Evolutionary conservation across 495 filamentous ascomycete genomes (phyloP).

Genomic region (Cladorrhinum samala): DNA sequence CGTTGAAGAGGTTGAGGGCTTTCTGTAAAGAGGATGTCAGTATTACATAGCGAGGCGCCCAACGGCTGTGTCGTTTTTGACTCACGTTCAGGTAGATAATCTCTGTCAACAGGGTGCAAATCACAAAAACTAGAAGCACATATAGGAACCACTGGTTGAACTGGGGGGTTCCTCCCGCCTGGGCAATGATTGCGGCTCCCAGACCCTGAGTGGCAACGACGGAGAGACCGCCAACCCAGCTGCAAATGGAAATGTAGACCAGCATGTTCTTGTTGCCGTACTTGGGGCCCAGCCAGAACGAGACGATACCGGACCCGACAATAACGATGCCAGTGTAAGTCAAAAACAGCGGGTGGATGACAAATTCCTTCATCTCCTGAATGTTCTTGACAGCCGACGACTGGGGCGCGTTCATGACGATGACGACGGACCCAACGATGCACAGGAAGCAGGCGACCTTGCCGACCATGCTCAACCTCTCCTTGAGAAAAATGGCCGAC

Average conservation of each 20-base stretch:
- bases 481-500: conserved; percentile 94
- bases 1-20: conserved; percentile 97
- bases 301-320: conserved; percentile 61
- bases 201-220: conserved; percentile 93
- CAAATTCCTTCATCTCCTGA: conserved; percentile 87
- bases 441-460: conserved; percentile 95
- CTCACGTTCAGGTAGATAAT: conserved; percentile 94
- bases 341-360: conserved; percentile 82
- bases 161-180: conserved; percentile 71
- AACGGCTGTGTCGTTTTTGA: conserved; percentile 2
- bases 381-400: conserved; percentile 82
- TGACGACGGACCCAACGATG: conserved; percentile 87
- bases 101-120: conserved; percentile 80
- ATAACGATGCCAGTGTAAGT: conserved; percentile 80
- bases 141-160: conserved; percentile 98
- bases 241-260: conserved; percentile 94
- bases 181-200: conserved; percentile 84
- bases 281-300: conserved; percentile 77
- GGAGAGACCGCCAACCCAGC: conserved; percentile 86
- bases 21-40: conserved; percentile 63
- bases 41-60: background rate
- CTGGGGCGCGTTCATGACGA: conserved; percentile 85
- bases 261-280: conserved; percentile 98
- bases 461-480: conserved; percentile 89
- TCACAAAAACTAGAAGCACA: conserved; percentile 83